A percentile compares a stretch with the other conserved stretches of the same genome.
Conservation (phyloP, 148 eudicot species). For the Amaranthus palmeri region DNA sequence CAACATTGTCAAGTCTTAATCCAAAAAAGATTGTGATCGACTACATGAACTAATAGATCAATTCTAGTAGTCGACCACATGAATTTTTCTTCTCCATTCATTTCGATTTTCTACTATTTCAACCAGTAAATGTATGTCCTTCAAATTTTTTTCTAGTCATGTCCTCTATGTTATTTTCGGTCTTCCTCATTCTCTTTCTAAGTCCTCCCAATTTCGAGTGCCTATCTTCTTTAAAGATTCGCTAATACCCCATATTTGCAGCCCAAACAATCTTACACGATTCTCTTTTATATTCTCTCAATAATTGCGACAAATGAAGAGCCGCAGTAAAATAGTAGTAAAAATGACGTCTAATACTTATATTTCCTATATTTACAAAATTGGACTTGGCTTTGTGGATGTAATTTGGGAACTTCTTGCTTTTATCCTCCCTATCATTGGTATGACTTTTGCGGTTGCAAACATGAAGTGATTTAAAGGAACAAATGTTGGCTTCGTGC, state of each 20-base stretch:
- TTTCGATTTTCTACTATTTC: too few relatives aligned
- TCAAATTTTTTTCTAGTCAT: too few relatives aligned
- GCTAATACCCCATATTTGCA: neutral
- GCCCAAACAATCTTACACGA: neutral
- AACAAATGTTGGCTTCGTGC: neutral
- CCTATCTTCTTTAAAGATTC: neutral
- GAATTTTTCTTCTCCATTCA: too few relatives aligned
- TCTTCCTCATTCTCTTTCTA: too few relatives aligned
- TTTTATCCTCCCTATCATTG: neutral
- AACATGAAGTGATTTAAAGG: conserved; percentile 17
- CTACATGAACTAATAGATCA: too few relatives aligned
- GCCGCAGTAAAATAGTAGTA: too few relatives aligned
- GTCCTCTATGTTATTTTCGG: too few relatives aligned
- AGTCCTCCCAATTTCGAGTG: neutral
- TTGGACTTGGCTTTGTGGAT: neutral
- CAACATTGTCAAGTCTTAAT: too few relatives aligned
- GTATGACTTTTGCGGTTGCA: neutral
- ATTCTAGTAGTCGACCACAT: too few relatives aligned
- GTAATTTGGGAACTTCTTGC: conserved; percentile 8
- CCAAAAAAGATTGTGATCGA: too few relatives aligned
- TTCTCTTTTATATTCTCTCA: neutral
- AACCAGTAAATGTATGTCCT: too few relatives aligned
- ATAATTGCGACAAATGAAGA: too few relatives aligned
- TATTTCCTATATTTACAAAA: neutral
- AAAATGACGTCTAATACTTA: neutral